These are phyloP conservation scores for Protomyces pachydermus DNA, from an alignment of 1,139 yeast genomes.

Conservation along the genomic window DNA sequence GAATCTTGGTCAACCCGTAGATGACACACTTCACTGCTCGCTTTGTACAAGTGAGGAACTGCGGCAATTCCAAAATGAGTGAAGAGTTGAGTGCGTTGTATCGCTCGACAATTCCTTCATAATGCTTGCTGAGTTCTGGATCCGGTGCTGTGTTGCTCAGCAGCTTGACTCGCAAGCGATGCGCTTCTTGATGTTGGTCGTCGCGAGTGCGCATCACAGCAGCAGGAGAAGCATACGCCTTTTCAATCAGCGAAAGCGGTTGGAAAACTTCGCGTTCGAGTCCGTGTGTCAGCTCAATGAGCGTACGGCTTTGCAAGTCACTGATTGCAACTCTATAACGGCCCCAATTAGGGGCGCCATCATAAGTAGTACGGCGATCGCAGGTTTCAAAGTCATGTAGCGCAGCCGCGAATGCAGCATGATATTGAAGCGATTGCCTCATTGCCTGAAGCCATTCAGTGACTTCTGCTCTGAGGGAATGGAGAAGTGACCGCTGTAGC, in stretches of 20 bases:
- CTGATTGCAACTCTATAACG: conserved; percentile 1
- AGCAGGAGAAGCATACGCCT: neutral
- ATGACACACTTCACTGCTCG: conserved; percentile 3
- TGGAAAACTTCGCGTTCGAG: conserved; percentile 15
- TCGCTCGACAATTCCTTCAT: neutral
- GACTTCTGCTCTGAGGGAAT: conserved; percentile 3
- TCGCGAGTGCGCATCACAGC: conserved; percentile 2
- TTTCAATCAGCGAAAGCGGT: conserved; percentile 4
- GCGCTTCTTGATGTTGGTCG: neutral
- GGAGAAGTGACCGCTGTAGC: conserved; percentile 10
- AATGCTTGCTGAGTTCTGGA: neutral
- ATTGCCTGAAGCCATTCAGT: conserved; percentile 22
- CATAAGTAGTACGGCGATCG: neutral
- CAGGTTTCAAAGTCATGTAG: conserved; percentile 2
- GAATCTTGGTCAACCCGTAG: conserved; percentile 3
- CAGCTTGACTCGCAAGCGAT: neutral
- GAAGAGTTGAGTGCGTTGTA: neutral
- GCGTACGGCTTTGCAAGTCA: conserved; percentile 12
- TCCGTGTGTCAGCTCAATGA: conserved; percentile 18
- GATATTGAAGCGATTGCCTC: conserved; percentile 12
- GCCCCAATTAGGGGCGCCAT: conserved; percentile 6
- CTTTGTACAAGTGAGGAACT: neutral
- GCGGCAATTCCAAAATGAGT: conserved; percentile 12
- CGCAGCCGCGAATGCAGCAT: neutral
- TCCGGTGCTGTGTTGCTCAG: neutral